Evolutionary conservation across 2,329 filamentous ascomycete species (phyloP), one percentile per base, ranked within the genome.

Genomic region (Alternaria alternata): DNA sequence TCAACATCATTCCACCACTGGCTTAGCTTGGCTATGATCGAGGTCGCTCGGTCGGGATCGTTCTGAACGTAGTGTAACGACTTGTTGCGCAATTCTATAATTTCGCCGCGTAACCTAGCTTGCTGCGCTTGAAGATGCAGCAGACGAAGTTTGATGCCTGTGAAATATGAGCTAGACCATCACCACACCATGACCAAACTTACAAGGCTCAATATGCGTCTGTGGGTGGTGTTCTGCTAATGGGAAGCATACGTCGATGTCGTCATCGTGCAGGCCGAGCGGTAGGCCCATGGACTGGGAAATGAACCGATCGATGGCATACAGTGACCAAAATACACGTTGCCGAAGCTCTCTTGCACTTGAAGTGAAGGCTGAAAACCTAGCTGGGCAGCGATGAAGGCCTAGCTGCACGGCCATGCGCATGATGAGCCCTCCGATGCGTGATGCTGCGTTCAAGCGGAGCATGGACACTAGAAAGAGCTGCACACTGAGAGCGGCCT

Each of bases 161-260:
- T 32, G 26, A 24, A 18, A 30, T 5, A 42, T 57, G 18, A 60
- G 51, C 26, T 42, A 18, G n/a, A 8, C 7, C 8, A 43, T 22
- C 4, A 39, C 43, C 2, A 16, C 8, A 5, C n/a, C 18, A 24
- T 5, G 2, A 12, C 1, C 4, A 32, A 7, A 62, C 39, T 63
- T 43, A 64, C 73, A 67, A 41, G 61, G 34, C 4, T 64, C 65
- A 12, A 53, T 16, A 8, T 57, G 39, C 14, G 32, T 51, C 9
- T 57, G 52, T 1, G 71, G 59, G 60, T 87, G 85, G 2, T 70
- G 71, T 64, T 87, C 85, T 3, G 81, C 72, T 0, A 80, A 81
- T 0, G 82, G 83, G 57, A 85, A 85, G 62, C 86, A 88, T 1
- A 88, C 86, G 64, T 88, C 86, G 6, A 87, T 73, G 57, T 88